Percentiles rank a stretch among this genome's conserved stretches.
Conservation (phyloP, 495 filamentous ascomycete genomes). For the Sabuloglossum arenarium region DNA sequence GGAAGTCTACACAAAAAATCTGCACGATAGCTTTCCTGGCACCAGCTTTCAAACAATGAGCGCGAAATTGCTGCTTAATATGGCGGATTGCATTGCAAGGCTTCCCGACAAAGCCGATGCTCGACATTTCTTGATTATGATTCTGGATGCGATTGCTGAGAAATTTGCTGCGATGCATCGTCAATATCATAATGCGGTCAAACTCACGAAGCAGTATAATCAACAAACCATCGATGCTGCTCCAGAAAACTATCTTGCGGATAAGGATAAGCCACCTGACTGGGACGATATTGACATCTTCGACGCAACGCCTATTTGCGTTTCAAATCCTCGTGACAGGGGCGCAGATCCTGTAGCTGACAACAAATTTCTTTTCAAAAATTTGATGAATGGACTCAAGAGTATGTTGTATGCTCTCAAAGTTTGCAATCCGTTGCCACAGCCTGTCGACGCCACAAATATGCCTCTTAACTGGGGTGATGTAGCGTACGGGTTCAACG, state of each 20-base stretch:
- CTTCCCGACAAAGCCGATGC: conserved; percentile 81
- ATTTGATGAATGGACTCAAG: conserved; percentile 91
- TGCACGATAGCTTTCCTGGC: conserved; percentile 89
- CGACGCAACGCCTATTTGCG: conserved; percentile 86
- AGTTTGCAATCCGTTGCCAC: conserved; percentile 56
- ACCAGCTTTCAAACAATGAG: conserved; percentile 99
- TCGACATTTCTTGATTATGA: conserved; percentile 90
- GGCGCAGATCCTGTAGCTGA: conserved; percentile 85
- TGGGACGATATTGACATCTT: conserved; percentile 99
- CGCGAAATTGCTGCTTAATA: conserved; percentile 85
- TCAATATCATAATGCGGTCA: conserved; percentile 84
- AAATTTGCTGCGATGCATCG: conserved; percentile 98
- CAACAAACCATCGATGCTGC: conserved; percentile 41
- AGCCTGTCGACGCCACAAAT: conserved; percentile 47
- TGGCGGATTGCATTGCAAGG: conserved; percentile 91
- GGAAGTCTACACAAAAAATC: conserved; percentile 88
- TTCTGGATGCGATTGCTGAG: conserved; percentile 89
- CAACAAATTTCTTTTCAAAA: conserved; percentile 96
- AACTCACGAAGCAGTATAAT: conserved; percentile 57
- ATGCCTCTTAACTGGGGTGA: conserved; percentile 86
- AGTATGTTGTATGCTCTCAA: conserved; percentile 91
- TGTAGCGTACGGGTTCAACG: conserved; percentile 89
- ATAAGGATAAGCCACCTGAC: conserved; percentile 58
- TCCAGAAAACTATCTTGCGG: conserved; percentile 64
- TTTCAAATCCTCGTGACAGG: conserved; percentile 76